phyloP scores from a whole-genome alignment of 2,329 filamentous ascomycete species.

The Cercospora sesami region DNA sequence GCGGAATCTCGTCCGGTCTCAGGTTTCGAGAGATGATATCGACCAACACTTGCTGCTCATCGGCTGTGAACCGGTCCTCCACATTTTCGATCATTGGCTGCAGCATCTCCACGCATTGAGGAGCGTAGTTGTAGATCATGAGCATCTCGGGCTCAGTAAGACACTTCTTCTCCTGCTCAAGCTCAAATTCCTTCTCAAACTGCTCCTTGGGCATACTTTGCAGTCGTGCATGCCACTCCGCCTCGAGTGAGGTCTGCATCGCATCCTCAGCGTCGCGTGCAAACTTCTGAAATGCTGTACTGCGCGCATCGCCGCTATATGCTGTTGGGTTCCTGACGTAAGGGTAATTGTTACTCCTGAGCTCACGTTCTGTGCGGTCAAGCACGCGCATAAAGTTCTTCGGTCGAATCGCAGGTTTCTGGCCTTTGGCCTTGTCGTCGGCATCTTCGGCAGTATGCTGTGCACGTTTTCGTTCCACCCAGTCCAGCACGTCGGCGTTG shows the following conservation, averaged over 20 bases:
- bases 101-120: conserved; percentile 36
- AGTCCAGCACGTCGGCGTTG: conserved; percentile 41
- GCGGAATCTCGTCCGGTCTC: conserved; percentile 20
- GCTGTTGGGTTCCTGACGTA: conserved; percentile 34
- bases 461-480: conserved; percentile 35
- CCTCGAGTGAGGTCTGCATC: conserved; percentile 33
- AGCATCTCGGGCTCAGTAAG: conserved; percentile 40
- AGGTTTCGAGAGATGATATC: conserved; percentile 28
- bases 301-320: conserved; percentile 31
- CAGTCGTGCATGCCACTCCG: conserved; percentile 30
- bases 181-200: conserved; percentile 32
- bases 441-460: conserved; percentile 38
- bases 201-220: conserved; percentile 31
- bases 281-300: conserved; percentile 29
- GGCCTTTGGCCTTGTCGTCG: conserved; percentile 29
- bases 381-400: conserved; percentile 37
- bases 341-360: conserved; percentile 33
- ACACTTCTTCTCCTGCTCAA: conserved; percentile 36
- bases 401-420: conserved; percentile 30
- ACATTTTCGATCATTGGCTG: conserved; percentile 41
- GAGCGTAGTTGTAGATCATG: conserved; percentile 39
- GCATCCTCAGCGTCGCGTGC: conserved; percentile 28
- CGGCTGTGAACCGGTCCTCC: conserved; percentile 37
- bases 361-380: conserved; percentile 36
- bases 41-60: conserved; percentile 38